These are phyloP conservation scores for Leptomonas pyrrhocoris DNA, from an alignment of 208 protist species.

Conservation along the genomic window DNA sequence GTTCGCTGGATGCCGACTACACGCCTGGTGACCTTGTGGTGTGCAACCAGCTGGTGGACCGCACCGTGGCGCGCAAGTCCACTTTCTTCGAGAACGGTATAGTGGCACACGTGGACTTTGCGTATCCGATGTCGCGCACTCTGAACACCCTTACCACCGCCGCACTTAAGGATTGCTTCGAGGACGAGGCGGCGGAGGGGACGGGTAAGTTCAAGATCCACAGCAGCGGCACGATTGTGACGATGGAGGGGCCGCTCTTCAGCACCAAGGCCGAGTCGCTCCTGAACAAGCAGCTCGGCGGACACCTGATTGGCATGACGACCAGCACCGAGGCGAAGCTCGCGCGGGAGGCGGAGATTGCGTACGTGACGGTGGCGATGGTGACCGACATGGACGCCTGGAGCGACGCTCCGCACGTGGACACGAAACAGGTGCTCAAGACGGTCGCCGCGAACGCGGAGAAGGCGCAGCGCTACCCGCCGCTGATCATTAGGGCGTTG, in stretches of 20 bases:
- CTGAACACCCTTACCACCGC: slow-evolving; percentile 48
- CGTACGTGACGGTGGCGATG: slow-evolving; percentile 84
- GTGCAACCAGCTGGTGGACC: slow-evolving; percentile 90
- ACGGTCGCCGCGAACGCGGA: slow-evolving; percentile 61
- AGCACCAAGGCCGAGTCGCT: slow-evolving; percentile 86
- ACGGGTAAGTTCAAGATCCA: slow-evolving; percentile 55
- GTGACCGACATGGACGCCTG: slow-evolving; percentile 96
- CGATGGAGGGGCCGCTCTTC: slow-evolving; percentile 94
- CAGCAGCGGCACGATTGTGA: slow-evolving; percentile 68
- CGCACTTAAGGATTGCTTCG: slow-evolving; percentile 49
- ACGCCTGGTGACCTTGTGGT: slow-evolving; percentile 87
- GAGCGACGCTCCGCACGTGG: slow-evolving; percentile 81
- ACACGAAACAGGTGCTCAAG: slow-evolving; percentile 53
- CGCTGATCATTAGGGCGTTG: slow-evolving; percentile 49
- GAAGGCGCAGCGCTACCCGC: slow-evolving; percentile 72
- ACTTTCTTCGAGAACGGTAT: slow-evolving; percentile 89
- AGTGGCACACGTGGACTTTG: slow-evolving; percentile 86
- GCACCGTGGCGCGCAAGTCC: slow-evolving; percentile 60
- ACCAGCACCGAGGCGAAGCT: slow-evolving; percentile 89
- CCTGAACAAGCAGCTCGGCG: slow-evolving; percentile 75
- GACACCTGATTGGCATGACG: slow-evolving; percentile 94
- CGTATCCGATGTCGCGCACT: slow-evolving; percentile 68
- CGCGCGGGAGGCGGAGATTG: slow-evolving; percentile 92
- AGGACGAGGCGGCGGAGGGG: slow-evolving; percentile 24
- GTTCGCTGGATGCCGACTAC: slow-evolving; percentile 78